Conservation (phyloP, 352 stramenopile species). For the Globisporangium echinulatum region DNA sequence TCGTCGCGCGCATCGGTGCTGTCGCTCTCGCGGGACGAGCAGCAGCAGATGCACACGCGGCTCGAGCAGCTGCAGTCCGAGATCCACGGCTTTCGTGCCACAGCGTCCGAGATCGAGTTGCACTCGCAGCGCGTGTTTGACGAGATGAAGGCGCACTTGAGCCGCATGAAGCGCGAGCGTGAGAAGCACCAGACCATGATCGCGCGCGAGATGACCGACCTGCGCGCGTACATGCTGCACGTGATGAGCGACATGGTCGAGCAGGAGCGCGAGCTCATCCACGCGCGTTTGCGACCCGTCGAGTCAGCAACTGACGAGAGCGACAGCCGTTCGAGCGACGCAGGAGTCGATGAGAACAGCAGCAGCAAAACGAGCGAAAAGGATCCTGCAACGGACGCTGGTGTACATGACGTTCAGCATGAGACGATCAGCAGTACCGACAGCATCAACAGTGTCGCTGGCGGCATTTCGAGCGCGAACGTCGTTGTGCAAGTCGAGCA, state of each 20-base stretch:
- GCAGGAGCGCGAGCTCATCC: conserved; percentile 46
- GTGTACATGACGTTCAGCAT: too few species aligned
- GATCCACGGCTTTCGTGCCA: conserved; percentile 36
- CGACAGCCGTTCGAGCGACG: conserved; percentile 5
- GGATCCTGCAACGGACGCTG: too few species aligned
- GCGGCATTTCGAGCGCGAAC: background rate
- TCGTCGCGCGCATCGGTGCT: conserved; percentile 19
- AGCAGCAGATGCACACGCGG: conserved; percentile 38
- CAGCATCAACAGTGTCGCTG: background rate
- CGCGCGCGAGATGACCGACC: conserved; percentile 53
- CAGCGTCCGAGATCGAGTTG: conserved; percentile 41
- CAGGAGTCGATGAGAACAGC: background rate
- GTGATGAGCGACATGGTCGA: conserved; percentile 50
- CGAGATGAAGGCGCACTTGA: conserved; percentile 37
- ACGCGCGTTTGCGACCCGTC: conserved; percentile 22
- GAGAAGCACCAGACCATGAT: conserved; percentile 56
- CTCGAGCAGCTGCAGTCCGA: conserved; percentile 47
- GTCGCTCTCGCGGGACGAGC: conserved; percentile 25
- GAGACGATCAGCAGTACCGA: background rate
- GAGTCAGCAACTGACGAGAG: conserved; percentile 19
- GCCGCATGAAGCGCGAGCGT: conserved; percentile 40
- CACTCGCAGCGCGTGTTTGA: conserved; percentile 50
- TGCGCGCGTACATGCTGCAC: conserved; percentile 40
- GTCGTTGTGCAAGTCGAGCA: background rate
- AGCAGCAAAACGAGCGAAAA: background rate